Evolutionary conservation across 495 filamentous ascomycete genomes (phyloP).

Genomic region (Neurospora sp.): DNA sequence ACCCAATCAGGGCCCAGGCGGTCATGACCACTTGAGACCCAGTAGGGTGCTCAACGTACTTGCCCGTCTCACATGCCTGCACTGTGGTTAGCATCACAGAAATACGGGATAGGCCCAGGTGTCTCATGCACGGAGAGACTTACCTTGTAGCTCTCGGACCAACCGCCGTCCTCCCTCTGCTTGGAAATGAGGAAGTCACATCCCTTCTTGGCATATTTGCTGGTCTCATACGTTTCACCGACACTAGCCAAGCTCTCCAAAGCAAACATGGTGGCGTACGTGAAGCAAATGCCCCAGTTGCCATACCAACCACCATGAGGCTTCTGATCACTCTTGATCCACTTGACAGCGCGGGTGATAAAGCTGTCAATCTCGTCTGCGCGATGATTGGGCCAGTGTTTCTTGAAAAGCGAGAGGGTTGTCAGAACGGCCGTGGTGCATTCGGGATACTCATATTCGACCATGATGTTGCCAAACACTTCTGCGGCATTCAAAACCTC

Average conservation of each 20-base stretch:
- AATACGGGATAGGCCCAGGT: neutral
- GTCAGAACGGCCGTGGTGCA: constrained; percentile 96
- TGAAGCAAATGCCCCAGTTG: constrained; percentile 95
- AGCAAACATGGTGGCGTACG: constrained; percentile 93
- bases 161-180: constrained; percentile 83
- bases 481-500: constrained; percentile 91
- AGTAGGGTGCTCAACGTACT: constrained; percentile 39
- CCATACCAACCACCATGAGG: constrained; percentile 90
- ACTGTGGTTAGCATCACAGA: constrained; percentile 6
- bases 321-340: constrained; percentile 73
- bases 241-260: constrained; percentile 73
- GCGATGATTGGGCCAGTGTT: constrained; percentile 73
- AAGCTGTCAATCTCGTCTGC: constrained; percentile 62
- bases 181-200: constrained; percentile 79
- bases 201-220: constrained; percentile 55
- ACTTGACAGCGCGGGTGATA: constrained; percentile 59
- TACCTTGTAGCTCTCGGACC: constrained; percentile 90
- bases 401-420: constrained; percentile 69
- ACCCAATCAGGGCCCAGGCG: constrained; percentile 75
- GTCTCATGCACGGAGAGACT: constrained; percentile 19
- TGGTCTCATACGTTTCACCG: constrained; percentile 72
- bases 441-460: constrained; percentile 95
- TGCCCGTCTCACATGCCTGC: constrained; percentile 45
- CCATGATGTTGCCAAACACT: constrained; percentile 95
- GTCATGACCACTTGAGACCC: constrained; percentile 88